phyloP scores from a whole-genome alignment of 2,329 filamentous ascomycete species.

The Sclerotinia nivalis region DNA sequence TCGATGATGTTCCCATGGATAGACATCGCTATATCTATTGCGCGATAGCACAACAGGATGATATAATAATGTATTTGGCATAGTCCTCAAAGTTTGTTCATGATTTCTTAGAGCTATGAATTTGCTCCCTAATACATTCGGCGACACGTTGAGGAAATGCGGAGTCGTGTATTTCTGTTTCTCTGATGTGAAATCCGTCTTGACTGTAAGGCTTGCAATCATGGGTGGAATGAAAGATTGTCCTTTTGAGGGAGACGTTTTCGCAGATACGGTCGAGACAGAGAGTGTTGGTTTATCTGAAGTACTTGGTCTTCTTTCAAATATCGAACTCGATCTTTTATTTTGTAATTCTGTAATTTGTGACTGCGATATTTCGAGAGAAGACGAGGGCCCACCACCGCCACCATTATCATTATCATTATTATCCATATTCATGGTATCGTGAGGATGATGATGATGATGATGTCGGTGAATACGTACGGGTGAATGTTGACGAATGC shows the following conservation, averaged over 20 bases:
- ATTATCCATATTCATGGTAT: not conserved
- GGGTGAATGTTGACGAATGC: conserved; percentile 18
- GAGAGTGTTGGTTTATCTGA: conserved; percentile 16
- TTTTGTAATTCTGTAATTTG: not conserved
- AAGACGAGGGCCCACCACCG: not conserved
- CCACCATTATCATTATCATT: not conserved
- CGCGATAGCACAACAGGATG: conserved; percentile 45
- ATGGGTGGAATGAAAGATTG: not conserved
- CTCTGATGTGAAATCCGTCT: conserved; percentile 9
- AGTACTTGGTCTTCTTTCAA: conserved; percentile 12
- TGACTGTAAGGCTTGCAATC: conserved; percentile 10
- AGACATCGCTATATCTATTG: conserved; percentile 85
- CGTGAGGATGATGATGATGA: not conserved
- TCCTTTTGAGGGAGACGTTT: conserved; percentile 9
- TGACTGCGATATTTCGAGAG: conserved; percentile 4
- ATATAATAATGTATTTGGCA: conserved; percentile 19
- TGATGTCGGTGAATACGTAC: conserved; percentile 14
- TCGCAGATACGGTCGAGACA: conserved; percentile 12
- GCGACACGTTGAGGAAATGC: conserved; percentile 3
- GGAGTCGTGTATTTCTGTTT: conserved; percentile 6
- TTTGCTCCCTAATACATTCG: conserved; percentile 11
- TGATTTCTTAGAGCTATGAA: conserved; percentile 24
- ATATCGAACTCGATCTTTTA: not conserved
- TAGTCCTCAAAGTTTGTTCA: conserved; percentile 15
- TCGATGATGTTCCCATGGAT: conserved; percentile 83